Base-by-base conservation (phyloP, 495 filamentous ascomycete species). In the Podospora conica region DNA sequence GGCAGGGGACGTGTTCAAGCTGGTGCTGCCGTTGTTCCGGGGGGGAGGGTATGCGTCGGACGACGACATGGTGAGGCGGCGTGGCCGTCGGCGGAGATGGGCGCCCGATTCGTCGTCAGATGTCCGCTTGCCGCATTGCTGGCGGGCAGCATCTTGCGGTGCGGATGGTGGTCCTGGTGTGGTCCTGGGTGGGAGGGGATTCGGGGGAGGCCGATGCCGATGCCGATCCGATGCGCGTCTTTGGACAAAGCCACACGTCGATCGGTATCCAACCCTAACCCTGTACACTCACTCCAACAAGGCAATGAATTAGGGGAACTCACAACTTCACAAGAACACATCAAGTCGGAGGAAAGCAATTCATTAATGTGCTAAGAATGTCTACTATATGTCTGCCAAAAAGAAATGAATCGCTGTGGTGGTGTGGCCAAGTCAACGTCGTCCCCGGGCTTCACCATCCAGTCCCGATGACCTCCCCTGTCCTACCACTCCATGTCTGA, bases 141-240 rank as follows among this genome's bases (percentile, higher is more conserved):
- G 60, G 25, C 57, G 68, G 33, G 65, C 60, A 69, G 69, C 71
- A 73, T 73, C 65, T 73, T 69, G 71, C 53, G 69, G 62, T 29
- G 24, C 55, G 55, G 25, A 27, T 57, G 55, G 20, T 21, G 54
- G 20, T 21, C 54, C 21, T 18, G 25, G 55, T 18, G 63, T 3
- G 54, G 20, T 48, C 20, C 29, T 23, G 63, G 20, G 53, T 56
- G 53, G 27, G 60, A 54, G 22, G 60, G 20, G 59, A n/a, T n/a
- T n/a, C n/a, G 59, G 21, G 33, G 33, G 23, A 60, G 25, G 48
- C 58, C 28, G 25, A 6, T 29, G 57, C 21, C 22, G 57, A 28
- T 27, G 60, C 21, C 21, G 31, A 25, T 48, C 31, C 20, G 29
- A 25, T 53, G 31, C 20, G 12, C 31, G 21, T 31, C 59, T 61